phyloP scores from a whole-genome alignment of 2,329 filamentous ascomycete genomes.

The Thyridium curvatum region DNA sequence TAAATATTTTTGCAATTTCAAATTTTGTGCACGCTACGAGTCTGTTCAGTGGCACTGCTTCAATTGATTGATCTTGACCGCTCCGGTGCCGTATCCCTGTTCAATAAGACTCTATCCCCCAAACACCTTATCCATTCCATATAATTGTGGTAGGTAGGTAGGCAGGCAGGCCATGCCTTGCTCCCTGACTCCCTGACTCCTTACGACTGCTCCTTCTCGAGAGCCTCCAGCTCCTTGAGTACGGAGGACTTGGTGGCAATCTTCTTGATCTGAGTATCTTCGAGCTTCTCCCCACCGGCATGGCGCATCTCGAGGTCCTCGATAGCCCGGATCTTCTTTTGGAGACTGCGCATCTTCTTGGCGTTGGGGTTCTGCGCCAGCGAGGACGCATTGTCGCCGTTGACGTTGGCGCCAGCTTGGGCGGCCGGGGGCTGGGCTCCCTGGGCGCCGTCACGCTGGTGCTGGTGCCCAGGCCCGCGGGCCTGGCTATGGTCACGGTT shows the following conservation, averaged over 20 bases:
- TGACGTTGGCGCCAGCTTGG: constrained; percentile 34
- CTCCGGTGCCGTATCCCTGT: no score
- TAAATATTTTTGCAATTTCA: no score
- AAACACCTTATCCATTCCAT: no score
- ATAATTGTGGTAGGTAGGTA: no score
- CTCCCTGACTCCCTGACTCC: not conserved
- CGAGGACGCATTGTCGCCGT: constrained; percentile 22
- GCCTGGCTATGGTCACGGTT: constrained; percentile 18
- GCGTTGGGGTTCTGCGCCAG: constrained; percentile 60
- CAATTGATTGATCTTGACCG: no score
- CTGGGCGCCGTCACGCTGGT: constrained; percentile 7
- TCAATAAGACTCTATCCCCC: no score
- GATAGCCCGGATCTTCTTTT: constrained; percentile 97
- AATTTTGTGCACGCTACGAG: no score
- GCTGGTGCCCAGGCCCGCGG: constrained; percentile 8
- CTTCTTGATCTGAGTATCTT: constrained; percentile 98
- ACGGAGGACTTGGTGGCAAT: constrained; percentile 84
- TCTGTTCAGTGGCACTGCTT: no score
- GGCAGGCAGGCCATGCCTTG: no score
- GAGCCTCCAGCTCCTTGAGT: constrained; percentile 68
- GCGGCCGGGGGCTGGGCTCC: constrained; percentile 24
- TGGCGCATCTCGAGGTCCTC: constrained; percentile 97
- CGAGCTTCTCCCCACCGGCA: constrained; percentile 89
- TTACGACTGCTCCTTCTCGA: constrained; percentile 33
- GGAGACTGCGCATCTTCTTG: constrained; percentile 87